phyloP scores from a whole-genome alignment of 345 rosid species.

The Brassica juncea region DNA sequence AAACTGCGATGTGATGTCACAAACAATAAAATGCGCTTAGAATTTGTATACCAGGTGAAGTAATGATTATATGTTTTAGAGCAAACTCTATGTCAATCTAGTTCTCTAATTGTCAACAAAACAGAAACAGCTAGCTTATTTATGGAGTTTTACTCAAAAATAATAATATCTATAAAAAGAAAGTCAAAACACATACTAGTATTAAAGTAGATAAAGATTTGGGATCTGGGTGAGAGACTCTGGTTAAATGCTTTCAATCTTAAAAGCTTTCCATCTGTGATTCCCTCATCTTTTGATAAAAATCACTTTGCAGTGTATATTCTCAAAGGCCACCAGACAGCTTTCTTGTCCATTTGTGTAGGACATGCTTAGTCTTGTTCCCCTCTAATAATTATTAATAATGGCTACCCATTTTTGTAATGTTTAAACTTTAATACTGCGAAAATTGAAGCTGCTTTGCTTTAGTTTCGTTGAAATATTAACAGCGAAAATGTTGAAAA shows the following conservation, averaged over 20 bases:
- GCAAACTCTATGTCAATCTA: not conserved
- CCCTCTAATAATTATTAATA: not conserved
- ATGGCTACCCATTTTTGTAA: not conserved
- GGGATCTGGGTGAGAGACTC: slow-evolving; percentile 37
- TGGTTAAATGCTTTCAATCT: slow-evolving; percentile 24
- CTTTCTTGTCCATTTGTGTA: slow-evolving; percentile 33
- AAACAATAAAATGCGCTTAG: not conserved
- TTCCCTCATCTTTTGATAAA: slow-evolving; percentile 38
- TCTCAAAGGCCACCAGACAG: slow-evolving; percentile 31
- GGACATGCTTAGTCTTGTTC: slow-evolving; percentile 28
- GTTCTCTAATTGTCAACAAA: slow-evolving; percentile 1
- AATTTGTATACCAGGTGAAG: not conserved
- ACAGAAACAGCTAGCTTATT: not conserved
- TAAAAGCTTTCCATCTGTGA: slow-evolving; percentile 34
- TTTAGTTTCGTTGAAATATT: not conserved
- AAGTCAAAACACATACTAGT: slow-evolving; percentile 26
- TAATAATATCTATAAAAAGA: not conserved
- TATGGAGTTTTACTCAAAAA: slow-evolving; percentile 3
- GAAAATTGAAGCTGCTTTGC: not conserved
- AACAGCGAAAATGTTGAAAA: too few species aligned
- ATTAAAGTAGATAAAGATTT: slow-evolving; percentile 8
- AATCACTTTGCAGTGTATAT: slow-evolving; percentile 39
- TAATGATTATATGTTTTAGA: not conserved
- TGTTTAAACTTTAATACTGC: not conserved
- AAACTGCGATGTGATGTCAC: not conserved